phyloP scores from a whole-genome alignment of 306 rosid genomes.

The Vigna hirtella region DNA sequence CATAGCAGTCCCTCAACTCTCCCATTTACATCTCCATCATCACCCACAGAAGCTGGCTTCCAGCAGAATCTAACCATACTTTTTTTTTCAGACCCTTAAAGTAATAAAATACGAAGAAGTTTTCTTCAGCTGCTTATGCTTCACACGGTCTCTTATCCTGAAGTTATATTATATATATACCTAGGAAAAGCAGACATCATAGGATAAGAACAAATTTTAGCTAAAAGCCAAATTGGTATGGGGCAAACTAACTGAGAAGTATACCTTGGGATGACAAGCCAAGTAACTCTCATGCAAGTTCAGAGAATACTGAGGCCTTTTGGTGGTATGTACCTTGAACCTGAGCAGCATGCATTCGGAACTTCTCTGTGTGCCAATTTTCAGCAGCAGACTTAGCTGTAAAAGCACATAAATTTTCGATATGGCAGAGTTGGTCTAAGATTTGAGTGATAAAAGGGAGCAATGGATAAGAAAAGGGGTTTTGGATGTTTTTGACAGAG shows the following conservation, averaged over 20 bases:
- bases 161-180: slow-evolving; percentile 46
- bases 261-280: slow-evolving; percentile 65
- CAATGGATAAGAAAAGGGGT: slow-evolving; percentile 66
- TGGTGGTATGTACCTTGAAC: slow-evolving; percentile 79
- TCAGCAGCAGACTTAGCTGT: slow-evolving; percentile 80
- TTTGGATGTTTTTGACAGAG: slow-evolving; percentile 67
- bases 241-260: slow-evolving; percentile 67
- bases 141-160: slow-evolving; percentile 48
- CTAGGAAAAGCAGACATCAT: slow-evolving; percentile 62
- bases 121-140: slow-evolving; percentile 39
- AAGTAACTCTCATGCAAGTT: slow-evolving; percentile 61
- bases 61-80: slow-evolving; percentile 77
- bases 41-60: slow-evolving; percentile 64
- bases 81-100: slow-evolving; percentile 22
- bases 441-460: slow-evolving; percentile 58
- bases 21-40: slow-evolving; percentile 60
- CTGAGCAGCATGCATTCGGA: slow-evolving; percentile 57
- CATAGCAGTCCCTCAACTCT: slow-evolving; percentile 74
- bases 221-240: slow-evolving; percentile 75
- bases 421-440: slow-evolving; percentile 78
- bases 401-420: slow-evolving; percentile 61
- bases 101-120: slow-evolving; percentile 27
- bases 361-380: slow-evolving; percentile 59
- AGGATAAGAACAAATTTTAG: slow-evolving; percentile 59
- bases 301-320: slow-evolving; percentile 75